Percentiles rank a stretch among this genome's conserved stretches.
Evolutionary conservation across 83 land plant genomes (phyloP).

Genomic region (Picea abies): DNA sequence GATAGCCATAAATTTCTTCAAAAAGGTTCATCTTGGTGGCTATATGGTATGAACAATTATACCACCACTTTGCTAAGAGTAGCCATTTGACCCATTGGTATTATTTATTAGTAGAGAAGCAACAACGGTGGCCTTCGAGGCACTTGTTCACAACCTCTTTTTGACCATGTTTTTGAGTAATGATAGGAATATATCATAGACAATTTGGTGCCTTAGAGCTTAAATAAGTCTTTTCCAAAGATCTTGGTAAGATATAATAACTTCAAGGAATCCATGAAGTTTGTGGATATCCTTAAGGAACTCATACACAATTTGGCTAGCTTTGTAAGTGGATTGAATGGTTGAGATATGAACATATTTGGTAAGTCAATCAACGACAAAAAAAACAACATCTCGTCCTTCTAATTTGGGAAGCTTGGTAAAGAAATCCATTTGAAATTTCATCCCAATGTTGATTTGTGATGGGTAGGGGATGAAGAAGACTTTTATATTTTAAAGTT

Average conservation of each 20-base stretch:
- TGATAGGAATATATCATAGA: neutral
- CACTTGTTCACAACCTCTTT: neutral
- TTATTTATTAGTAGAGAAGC: neutral
- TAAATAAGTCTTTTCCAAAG: neutral
- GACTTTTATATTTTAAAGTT: no score
- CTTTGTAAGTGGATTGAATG: no score
- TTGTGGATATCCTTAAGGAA: neutral
- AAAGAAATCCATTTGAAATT: no score
- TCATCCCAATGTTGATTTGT: no score
- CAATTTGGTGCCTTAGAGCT: neutral
- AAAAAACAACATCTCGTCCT: no score
- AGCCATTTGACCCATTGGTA: neutral
- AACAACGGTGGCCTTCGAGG: neutral
- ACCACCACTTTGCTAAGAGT: neutral
- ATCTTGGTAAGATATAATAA: neutral
- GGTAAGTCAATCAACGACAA: no score
- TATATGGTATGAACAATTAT: neutral
- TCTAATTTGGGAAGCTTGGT: no score
- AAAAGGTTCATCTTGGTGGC: neutral
- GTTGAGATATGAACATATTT: no score
- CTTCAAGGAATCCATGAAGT: neutral
- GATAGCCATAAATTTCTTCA: neutral
- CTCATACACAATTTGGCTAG: neutral
- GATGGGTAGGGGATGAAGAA: no score
- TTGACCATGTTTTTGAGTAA: neutral